phyloP scores from a whole-genome alignment of 2,329 filamentous ascomycete species.

The Fusarium secorum region DNA sequence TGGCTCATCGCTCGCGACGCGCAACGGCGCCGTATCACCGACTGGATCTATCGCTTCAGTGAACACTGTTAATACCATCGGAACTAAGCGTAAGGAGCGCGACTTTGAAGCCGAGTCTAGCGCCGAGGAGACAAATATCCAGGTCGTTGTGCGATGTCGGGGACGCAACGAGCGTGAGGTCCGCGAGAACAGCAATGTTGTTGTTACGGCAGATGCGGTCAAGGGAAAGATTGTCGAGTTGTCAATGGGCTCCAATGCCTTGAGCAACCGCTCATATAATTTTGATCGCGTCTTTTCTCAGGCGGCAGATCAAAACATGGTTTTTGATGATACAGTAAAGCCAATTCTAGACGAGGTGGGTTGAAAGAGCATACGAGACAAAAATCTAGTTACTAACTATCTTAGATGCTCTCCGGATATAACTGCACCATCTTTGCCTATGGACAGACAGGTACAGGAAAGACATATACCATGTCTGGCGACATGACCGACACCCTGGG shows the following conservation, averaged over 20 bases:
- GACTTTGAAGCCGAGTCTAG: constrained; percentile 74
- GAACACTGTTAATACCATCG: constrained; percentile 64
- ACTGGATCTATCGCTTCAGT: constrained; percentile 71
- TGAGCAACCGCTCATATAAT: constrained; percentile 95
- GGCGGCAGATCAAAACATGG: constrained; percentile 89
- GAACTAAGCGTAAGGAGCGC: constrained; percentile 84
- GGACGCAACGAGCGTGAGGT: constrained; percentile 93
- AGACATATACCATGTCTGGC: constrained; percentile 99
- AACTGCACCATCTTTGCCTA: constrained; percentile 99
- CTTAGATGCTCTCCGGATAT: constrained; percentile 89
- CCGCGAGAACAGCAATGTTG: constrained; percentile 91
- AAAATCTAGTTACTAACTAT: constrained; percentile 2
- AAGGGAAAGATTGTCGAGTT: constrained; percentile 85
- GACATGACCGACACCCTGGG: constrained; percentile 91
- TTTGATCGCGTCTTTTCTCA: constrained; percentile 98
- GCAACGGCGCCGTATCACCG: constrained; percentile 67
- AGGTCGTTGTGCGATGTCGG: constrained; percentile 93
- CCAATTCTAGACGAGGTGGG: constrained; percentile 91
- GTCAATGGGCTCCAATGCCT: constrained; percentile 88
- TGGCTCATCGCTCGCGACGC: constrained; percentile 34
- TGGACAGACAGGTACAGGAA: constrained; percentile 96
- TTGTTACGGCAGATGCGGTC: constrained; percentile 86
- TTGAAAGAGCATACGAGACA: background rate
- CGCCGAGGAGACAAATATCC: constrained; percentile 92
- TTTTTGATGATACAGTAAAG: constrained; percentile 94